Evolutionary conservation across 352 stramenopile species (phyloP).

Genomic region (Phytophthora boehmeriae): DNA sequence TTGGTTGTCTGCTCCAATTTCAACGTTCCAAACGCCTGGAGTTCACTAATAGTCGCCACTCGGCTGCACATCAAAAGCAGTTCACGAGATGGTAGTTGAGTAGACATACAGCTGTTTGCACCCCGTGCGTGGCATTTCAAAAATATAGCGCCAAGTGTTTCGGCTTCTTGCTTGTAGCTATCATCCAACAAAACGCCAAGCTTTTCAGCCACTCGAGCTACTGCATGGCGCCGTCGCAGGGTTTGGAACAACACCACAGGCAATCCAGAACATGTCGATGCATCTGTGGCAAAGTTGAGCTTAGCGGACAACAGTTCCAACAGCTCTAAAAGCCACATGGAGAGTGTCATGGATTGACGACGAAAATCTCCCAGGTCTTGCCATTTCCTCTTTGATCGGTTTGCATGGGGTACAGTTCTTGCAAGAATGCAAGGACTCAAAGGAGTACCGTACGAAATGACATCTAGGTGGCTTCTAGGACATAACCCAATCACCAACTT

Average conservation of each 20-base stretch:
- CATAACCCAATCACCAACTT: slow-evolving; percentile 47
- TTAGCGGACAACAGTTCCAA: slow-evolving; percentile 45
- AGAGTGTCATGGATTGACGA: slow-evolving; percentile 32
- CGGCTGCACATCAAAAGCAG: slow-evolving; percentile 16
- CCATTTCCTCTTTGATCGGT: slow-evolving; percentile 32
- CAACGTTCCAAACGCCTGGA: slow-evolving; percentile 19
- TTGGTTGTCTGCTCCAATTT: slow-evolving; percentile 11
- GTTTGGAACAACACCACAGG: slow-evolving; percentile 27
- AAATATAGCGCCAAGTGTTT: slow-evolving; percentile 49
- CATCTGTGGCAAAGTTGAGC: slow-evolving; percentile 42
- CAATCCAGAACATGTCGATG: background rate
- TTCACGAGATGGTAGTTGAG: slow-evolving; percentile 22
- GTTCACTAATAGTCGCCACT: slow-evolving; percentile 29
- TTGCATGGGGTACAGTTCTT: slow-evolving; percentile 14
- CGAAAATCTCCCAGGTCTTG: slow-evolving; percentile 32
- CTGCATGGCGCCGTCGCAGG: slow-evolving; percentile 35
- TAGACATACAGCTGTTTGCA: slow-evolving; percentile 13
- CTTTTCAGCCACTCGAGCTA: slow-evolving; percentile 27
- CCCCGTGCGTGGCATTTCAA: slow-evolving; percentile 34
- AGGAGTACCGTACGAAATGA: slow-evolving; percentile 19
- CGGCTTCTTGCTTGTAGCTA: slow-evolving; percentile 2
- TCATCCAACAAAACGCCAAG: slow-evolving; percentile 7
- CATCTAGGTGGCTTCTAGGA: slow-evolving; percentile 35
- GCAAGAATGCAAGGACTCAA: slow-evolving; percentile 20
- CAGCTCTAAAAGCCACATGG: slow-evolving; percentile 44